Percentiles rank a stretch among this genome's conserved stretches.
Evolutionary conservation across 1,284 basidiomycete species (phyloP).

Genomic region (Erythrobasidium hasegawianum): DNA sequence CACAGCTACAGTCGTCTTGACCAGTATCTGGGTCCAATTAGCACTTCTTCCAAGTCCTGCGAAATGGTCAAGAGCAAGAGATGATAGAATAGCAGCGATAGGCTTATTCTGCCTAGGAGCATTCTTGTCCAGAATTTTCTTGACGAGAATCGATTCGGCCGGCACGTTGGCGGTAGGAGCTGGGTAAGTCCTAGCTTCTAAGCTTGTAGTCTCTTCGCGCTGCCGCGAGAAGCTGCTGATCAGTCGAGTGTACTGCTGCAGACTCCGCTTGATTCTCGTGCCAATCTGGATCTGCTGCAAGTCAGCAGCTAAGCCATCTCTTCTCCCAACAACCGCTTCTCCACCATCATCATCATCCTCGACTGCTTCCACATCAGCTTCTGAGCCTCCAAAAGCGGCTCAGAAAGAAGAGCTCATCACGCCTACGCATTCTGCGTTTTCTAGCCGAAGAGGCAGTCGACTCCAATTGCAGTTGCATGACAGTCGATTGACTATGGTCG

Average conservation of each 20-base stretch:
- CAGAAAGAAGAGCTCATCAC: background rate
- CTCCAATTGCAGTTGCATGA: background rate
- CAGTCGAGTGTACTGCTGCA: too few relatives aligned
- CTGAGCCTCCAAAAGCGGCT: too few relatives aligned
- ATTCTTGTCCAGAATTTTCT: conserved; percentile 4
- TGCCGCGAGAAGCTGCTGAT: too few relatives aligned
- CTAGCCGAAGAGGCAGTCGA: background rate
- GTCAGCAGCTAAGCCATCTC: background rate
- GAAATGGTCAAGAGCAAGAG: conserved; percentile 16
- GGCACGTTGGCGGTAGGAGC: conserved; percentile 15
- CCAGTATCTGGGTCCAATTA: conserved; percentile 25
- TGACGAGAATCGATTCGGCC: conserved; percentile 18
- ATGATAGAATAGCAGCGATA: conserved; percentile 17
- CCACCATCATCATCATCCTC: too few relatives aligned
- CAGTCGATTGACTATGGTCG: background rate
- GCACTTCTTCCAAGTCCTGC: conserved; percentile 16
- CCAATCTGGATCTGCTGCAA: conserved; percentile 10
- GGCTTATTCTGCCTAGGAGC: conserved; percentile 22
- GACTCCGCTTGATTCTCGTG: conserved; percentile 8
- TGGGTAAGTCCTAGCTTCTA: conserved; percentile 7
- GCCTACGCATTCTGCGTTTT: background rate
- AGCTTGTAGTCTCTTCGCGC: too few relatives aligned
- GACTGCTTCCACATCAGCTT: too few relatives aligned
- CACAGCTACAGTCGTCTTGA: conserved; percentile 30
- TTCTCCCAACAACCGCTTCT: too few relatives aligned